phyloP scores from a whole-genome alignment of 129 eudicot species.

The Scalesia atractyloides region DNA sequence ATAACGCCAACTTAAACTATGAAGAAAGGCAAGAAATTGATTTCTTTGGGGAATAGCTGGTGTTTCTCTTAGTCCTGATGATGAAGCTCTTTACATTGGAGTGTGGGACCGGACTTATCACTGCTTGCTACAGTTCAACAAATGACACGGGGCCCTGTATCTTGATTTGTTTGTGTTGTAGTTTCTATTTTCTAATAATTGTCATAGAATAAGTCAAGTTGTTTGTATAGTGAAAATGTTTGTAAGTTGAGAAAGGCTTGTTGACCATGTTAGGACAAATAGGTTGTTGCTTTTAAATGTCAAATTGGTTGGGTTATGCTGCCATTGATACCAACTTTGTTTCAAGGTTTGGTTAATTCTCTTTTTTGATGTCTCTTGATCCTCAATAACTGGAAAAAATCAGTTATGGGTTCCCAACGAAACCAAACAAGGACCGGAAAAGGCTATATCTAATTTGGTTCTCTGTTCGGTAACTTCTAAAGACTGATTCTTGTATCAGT shows the following conservation, averaged over 20 bases:
- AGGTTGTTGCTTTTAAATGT: no score
- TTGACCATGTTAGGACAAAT: neutral
- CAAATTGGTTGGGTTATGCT: no score
- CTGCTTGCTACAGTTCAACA: constrained; percentile 65
- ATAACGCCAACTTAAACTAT: constrained; percentile 39
- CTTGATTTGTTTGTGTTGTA: constrained; percentile 47
- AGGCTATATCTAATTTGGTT: no score
- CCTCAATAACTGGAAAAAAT: no score
- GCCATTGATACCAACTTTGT: neutral
- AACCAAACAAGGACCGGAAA: no score
- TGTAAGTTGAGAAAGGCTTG: constrained; percentile 14
- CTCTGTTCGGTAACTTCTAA: no score
- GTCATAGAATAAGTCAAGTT: neutral
- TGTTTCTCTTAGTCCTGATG: constrained; percentile 75
- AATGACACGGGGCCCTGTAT: constrained; percentile 37
- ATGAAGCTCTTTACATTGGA: constrained; percentile 63
- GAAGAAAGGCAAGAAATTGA: constrained; percentile 66
- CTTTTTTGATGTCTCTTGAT: no score
- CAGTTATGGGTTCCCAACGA: no score
- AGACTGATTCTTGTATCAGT: no score
- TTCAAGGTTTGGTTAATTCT: neutral
- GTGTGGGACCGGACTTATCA: constrained; percentile 82
- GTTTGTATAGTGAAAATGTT: constrained; percentile 22
- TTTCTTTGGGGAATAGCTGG: constrained; percentile 88
- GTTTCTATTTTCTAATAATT: no score